phyloP scores from a whole-genome alignment of 306 rosid species.

The Dryas drummondii region DNA sequence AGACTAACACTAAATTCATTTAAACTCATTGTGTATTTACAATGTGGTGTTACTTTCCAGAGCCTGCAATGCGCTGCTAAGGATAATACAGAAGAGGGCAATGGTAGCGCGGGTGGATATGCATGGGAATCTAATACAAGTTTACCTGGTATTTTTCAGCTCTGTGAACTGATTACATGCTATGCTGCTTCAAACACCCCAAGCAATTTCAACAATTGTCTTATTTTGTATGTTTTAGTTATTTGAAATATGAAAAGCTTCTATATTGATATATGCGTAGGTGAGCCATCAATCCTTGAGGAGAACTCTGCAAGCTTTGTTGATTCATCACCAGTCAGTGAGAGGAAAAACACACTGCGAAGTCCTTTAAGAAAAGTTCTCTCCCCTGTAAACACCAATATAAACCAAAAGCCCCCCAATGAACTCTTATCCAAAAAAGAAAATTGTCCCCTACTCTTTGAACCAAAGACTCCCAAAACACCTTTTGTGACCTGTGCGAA shows the following conservation, averaged over 20 bases:
- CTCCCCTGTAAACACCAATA: constrained; percentile 58
- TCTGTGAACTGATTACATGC: background rate
- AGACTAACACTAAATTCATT: background rate
- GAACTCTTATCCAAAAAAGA: constrained; percentile 29
- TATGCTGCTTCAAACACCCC: background rate
- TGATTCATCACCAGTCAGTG: constrained; percentile 23
- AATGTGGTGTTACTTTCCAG: constrained; percentile 34
- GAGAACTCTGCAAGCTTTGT: constrained; percentile 15
- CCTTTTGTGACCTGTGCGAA: constrained; percentile 33
- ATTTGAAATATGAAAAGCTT: constrained; percentile 12
- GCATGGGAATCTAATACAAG: constrained; percentile 28
- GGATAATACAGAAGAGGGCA: constrained; percentile 29
- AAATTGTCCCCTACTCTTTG: constrained; percentile 9
- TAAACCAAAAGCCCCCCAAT: constrained; percentile 23
- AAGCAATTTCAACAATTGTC: background rate
- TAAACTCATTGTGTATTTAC: background rate
- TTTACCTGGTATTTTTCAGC: constrained; percentile 36
- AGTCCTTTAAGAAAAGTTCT: constrained; percentile 65
- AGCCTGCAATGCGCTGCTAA: constrained; percentile 16
- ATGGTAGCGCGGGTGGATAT: constrained; percentile 28
- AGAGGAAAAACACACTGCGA: constrained; percentile 29
- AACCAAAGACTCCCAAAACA: constrained; percentile 44
- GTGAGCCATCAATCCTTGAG: constrained; percentile 28
- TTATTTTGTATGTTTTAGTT: background rate
- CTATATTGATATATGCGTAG: constrained; percentile 25